phyloP scores from a whole-genome alignment of 2,329 filamentous ascomycete species.

The Leptographium procerum region DNA sequence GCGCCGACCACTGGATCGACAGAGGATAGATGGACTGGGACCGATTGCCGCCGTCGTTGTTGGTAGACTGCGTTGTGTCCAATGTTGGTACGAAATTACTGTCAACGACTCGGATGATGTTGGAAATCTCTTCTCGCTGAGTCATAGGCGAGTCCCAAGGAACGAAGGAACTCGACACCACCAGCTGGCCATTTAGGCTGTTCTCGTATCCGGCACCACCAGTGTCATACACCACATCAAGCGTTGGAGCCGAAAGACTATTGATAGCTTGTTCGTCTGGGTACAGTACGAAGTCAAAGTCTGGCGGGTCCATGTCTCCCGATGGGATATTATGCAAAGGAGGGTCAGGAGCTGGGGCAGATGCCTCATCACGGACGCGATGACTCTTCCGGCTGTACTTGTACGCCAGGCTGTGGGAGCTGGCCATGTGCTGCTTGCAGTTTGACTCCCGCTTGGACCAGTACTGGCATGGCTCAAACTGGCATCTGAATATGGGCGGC shows the following conservation, averaged over 20 bases:
- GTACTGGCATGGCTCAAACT: constrained; percentile 56
- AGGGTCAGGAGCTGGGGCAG: background rate
- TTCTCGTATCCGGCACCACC: background rate
- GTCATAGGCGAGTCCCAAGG: constrained; percentile 14
- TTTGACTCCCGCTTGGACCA: constrained; percentile 68
- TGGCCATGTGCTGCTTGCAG: constrained; percentile 81
- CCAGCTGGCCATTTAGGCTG: background rate
- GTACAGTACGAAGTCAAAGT: background rate
- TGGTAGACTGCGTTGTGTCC: background rate
- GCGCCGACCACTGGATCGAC: background rate
- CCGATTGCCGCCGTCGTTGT: background rate
- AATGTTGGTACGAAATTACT: too few relatives aligned
- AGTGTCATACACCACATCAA: background rate
- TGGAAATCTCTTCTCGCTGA: constrained; percentile 4
- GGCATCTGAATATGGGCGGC: constrained; percentile 56
- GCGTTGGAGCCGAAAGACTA: too few relatives aligned
- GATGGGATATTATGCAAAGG: background rate
- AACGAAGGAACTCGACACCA: constrained; percentile 4
- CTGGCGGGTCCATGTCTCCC: background rate
- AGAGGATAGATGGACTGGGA: background rate
- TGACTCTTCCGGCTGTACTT: constrained; percentile 42
- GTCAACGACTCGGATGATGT: background rate
- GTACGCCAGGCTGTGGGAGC: constrained; percentile 63
- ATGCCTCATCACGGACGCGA: background rate
- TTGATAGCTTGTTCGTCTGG: background rate